phyloP scores from a whole-genome alignment of 2,329 filamentous ascomycete species.

The Sporothrix euskadiensis region DNA sequence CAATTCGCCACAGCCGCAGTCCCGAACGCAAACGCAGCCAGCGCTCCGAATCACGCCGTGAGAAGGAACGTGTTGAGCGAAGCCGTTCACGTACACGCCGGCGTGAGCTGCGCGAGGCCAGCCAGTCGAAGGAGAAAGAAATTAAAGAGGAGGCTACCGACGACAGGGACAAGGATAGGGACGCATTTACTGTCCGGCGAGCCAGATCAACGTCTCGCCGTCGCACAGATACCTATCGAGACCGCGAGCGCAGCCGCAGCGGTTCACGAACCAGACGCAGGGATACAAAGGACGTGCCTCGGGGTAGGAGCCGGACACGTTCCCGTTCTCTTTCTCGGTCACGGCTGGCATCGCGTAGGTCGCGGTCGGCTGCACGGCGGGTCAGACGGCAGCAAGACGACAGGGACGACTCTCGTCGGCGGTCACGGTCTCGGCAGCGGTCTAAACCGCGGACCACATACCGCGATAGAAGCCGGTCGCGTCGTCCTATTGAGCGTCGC shows the following conservation, averaged over 20 bases:
- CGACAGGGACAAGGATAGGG: background rate
- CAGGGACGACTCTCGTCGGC: background rate
- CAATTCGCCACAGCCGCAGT: conserved; percentile 37
- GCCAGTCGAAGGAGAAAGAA: background rate
- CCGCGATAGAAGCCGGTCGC: conserved; percentile 29
- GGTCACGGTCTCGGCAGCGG: conserved; percentile 23
- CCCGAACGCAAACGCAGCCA: conserved; percentile 36
- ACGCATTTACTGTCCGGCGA: background rate
- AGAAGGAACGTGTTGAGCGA: conserved; percentile 24
- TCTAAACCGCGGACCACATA: background rate
- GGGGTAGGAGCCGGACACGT: conserved; percentile 25
- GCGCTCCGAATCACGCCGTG: conserved; percentile 32
- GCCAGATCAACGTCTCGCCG: conserved; percentile 28
- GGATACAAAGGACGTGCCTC: conserved; percentile 7
- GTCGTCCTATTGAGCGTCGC: conserved; percentile 31
- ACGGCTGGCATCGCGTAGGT: background rate
- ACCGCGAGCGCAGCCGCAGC: conserved; percentile 27
- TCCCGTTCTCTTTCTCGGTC: conserved; percentile 19
- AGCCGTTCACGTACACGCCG: conserved; percentile 26
- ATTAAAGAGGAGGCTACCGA: background rate
- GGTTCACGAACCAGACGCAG: conserved; percentile 16
- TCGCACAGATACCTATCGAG: conserved; percentile 24
- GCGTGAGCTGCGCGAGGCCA: background rate
- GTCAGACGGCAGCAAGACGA: background rate
- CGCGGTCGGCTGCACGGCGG: conserved; percentile 17